Evolutionary conservation across 2,329 filamentous ascomycete genomes (phyloP), one percentile per base, ranked within the genome.

Genomic region (Calycina marina): DNA sequence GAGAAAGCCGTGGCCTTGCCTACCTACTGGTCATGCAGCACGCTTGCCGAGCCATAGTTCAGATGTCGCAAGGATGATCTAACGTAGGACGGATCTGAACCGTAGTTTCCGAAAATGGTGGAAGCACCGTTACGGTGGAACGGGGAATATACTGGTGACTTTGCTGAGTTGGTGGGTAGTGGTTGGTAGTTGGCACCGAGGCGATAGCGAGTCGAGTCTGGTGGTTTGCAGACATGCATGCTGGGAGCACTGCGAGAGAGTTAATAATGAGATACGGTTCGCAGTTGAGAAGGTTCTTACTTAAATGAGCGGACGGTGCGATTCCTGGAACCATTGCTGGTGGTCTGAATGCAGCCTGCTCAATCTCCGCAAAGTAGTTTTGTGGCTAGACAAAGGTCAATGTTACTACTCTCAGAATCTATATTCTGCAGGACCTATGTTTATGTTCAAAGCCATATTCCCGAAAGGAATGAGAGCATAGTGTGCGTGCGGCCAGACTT

Each of bases 301-400:
- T 32, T 6, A 71, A 68, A 45, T 81, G 75, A 5, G 70, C 67
- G 0, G 68, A 69, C 0, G 71, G 65, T 32, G 66, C 72, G 28
- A 75, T 61, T 1, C 76, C 76, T 0, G 72, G 73, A 0, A 77
- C 69, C 49, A 80, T 57, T 38, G 67, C 72, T 0, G 67, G 67
- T 0, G 76, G 75, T 0, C 69, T 72, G 46, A 80, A 81, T 0
- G 71, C 69, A 0, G 69, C 66, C 53, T 80, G 73, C 51, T 81
- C 75, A 28, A 77, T 67, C 47, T 83, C 76, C 28, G 67, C 62
- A 46, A 79, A 78, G 57, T 78, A 80, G 55, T 81, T 79, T 33
- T 66, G 54, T 1, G 64, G 37, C 60, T 43, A 14, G 15, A 8
- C n/a, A n/a, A n/a, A n/a, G n/a, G n/a, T n/a, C n/a, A n/a, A n/a